Evolutionary conservation across 2,329 filamentous ascomycete species (phyloP).

Genomic region (Monosporascus sp.): DNA sequence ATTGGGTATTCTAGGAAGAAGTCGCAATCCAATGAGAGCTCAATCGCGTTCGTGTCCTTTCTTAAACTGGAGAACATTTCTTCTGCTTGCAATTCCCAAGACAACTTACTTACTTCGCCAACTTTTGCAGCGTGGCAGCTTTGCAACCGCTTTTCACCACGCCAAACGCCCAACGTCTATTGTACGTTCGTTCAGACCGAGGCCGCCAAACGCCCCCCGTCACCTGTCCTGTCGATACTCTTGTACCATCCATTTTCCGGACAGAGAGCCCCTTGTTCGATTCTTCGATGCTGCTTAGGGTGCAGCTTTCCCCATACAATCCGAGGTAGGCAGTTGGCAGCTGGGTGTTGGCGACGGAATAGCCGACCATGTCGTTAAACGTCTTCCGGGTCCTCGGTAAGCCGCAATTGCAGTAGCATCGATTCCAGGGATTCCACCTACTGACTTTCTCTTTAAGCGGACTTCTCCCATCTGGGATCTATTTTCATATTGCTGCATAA

Average conservation of each 20-base stretch:
- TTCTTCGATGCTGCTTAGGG: background rate
- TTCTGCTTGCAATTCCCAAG: background rate
- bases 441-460: constrained; percentile 51
- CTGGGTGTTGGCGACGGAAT: constrained; percentile 1
- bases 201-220: too few species aligned
- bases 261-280: background rate
- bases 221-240: too few species aligned
- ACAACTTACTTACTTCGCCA: too few species aligned
- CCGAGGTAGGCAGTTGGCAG: constrained; percentile 11
- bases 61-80: background rate
- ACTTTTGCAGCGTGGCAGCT: background rate
- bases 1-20: background rate
- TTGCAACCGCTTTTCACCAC: too few species aligned
- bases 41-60: constrained; percentile 41
- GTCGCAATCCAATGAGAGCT: constrained; percentile 29
- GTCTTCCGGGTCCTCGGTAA: constrained; percentile 53
- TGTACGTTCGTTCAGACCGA: too few species aligned
- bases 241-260: too few species aligned
- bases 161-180: too few species aligned
- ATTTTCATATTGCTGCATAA: constrained; percentile 95
- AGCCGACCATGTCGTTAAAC: constrained; percentile 46
- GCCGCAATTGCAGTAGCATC: constrained; percentile 7
- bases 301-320: background rate
- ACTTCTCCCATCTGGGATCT: constrained; percentile 91
- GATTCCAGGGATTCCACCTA: constrained; percentile 8